Base-by-base conservation (phyloP, 345 rosid genomes). In the Eutrema heterophyllum region DNA sequence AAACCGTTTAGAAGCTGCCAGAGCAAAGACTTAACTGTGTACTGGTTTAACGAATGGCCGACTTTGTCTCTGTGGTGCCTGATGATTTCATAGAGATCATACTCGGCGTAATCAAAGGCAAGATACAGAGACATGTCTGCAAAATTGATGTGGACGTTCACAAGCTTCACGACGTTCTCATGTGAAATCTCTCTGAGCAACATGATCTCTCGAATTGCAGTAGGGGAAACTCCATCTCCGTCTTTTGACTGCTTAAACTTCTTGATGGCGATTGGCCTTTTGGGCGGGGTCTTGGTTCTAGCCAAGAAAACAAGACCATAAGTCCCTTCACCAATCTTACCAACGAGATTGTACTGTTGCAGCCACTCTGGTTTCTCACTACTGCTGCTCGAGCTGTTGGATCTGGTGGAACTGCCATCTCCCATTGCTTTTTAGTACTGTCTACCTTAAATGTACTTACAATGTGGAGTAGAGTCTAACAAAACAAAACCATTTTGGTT, bases 151-250 rank as follows among this genome's bases (percentile, higher is more conserved):
- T 92, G 99, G 75, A 92, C 99, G 49, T 96, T 92, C 66, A 92
- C 96, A 56, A 96, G 98, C 93, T 88, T 92, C 74, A 96, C 97
- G 10, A 96, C 98, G 66, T 96, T 96, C 82, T 96, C 99, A 41
- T 92, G 96, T 1, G 94, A 51, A 69, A 96, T 92, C 86, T 96
- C 99, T 33, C 97, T 81, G 44, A 96, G 97, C 78, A 96, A 77
- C 99, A 96, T 96, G 78, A 96, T 96, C 83, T 96, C 99, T 11
- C 99, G 97, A 69, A 96, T 92, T 39, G 99, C 99, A 60, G 99
- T 92, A n/a, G 98, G 99, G 52, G 97, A 96, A 77, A 96, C 96
- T 54, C 99, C 99, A 15, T 96, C 99, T 21, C 99, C 99, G 68
- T 96, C 99, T 81, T 96, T 96, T 41, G 99, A 92, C 82, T 92